A percentile compares a stretch with the other conserved stretches of the same genome.
Evolutionary conservation across 208 protist genomes (phyloP).

Genomic region (Leishmania guyanensis): DNA sequence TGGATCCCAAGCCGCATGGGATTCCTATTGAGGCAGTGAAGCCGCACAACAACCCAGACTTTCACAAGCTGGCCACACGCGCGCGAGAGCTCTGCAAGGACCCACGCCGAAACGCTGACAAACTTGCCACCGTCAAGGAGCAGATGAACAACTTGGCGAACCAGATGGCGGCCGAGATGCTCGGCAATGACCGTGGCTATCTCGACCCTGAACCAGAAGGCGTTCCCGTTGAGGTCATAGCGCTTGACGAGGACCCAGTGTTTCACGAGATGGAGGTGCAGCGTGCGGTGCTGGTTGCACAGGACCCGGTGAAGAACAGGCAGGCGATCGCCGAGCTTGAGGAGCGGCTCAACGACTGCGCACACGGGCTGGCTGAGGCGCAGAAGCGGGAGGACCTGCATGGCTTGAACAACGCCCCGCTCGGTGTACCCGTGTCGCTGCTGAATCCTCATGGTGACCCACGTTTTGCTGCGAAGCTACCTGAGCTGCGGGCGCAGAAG

Average conservation of each 20-base stretch:
- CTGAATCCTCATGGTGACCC: constrained; percentile 66
- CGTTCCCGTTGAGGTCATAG: constrained; percentile 49
- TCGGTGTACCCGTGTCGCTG: constrained; percentile 51
- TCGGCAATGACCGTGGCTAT: constrained; percentile 52
- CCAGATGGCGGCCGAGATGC: constrained; percentile 49
- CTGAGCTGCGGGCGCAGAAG: constrained; percentile 68
- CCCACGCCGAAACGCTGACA: constrained; percentile 44
- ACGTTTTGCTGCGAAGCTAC: constrained; percentile 48
- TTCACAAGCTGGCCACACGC: constrained; percentile 51
- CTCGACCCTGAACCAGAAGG: constrained; percentile 68
- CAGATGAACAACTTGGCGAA: constrained; percentile 60
- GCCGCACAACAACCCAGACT: constrained; percentile 65
- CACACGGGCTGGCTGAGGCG: constrained; percentile 55
- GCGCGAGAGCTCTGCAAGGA: constrained; percentile 65
- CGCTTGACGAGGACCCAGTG: constrained; percentile 48
- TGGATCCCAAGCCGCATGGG: constrained; percentile 43
- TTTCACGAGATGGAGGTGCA: constrained; percentile 68
- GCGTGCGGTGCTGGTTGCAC: constrained; percentile 53
- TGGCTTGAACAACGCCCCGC: constrained; percentile 43
- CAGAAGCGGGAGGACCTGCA: constrained; percentile 61
- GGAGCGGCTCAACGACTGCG: constrained; percentile 68
- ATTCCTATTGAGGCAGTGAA: constrained; percentile 55
- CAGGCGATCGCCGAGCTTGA: constrained; percentile 60
- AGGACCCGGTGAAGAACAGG: constrained; percentile 55
- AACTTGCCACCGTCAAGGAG: constrained; percentile 45